phyloP scores from a whole-genome alignment of 306 rosid species.

The Benincasa hispida region DNA sequence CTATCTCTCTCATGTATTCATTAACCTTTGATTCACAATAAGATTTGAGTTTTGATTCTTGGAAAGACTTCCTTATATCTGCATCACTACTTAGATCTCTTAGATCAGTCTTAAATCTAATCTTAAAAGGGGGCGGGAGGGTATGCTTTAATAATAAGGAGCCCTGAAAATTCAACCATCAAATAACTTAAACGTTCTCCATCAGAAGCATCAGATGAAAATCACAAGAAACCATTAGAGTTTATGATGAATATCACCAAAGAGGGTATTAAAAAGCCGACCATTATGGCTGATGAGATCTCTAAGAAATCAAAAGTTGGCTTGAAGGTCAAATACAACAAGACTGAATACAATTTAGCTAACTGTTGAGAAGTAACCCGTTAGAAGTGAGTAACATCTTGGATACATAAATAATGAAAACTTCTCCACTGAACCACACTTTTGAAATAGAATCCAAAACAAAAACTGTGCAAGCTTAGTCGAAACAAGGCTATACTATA shows the following conservation, averaged over 20 bases:
- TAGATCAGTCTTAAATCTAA: too few relatives aligned
- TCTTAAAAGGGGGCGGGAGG: too few relatives aligned
- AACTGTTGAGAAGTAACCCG: not conserved
- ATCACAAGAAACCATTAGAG: not conserved
- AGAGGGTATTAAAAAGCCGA: not conserved
- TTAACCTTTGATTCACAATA: too few relatives aligned
- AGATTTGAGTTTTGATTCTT: too few relatives aligned
- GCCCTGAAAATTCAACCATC: not conserved
- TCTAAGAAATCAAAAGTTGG: not conserved
- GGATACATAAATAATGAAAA: not conserved
- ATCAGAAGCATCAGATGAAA: not conserved
- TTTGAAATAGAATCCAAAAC: not conserved
- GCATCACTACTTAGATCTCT: too few relatives aligned
- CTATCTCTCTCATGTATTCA: too few relatives aligned
- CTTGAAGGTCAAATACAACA: not conserved
- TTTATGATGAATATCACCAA: not conserved
- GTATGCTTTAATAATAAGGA: not conserved
- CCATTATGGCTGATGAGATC: not conserved
- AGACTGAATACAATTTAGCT: not conserved
- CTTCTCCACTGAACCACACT: not conserved
- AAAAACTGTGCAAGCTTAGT: not conserved
- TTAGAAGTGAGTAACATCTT: not conserved
- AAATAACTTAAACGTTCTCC: not conserved
- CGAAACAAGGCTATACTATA: not conserved
- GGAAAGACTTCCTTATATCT: too few relatives aligned